Percentiles rank a stretch among this genome's conserved stretches.
phyloP scores from a whole-genome alignment of 2,329 filamentous ascomycete genomes.

The Knufia petricola region DNA sequence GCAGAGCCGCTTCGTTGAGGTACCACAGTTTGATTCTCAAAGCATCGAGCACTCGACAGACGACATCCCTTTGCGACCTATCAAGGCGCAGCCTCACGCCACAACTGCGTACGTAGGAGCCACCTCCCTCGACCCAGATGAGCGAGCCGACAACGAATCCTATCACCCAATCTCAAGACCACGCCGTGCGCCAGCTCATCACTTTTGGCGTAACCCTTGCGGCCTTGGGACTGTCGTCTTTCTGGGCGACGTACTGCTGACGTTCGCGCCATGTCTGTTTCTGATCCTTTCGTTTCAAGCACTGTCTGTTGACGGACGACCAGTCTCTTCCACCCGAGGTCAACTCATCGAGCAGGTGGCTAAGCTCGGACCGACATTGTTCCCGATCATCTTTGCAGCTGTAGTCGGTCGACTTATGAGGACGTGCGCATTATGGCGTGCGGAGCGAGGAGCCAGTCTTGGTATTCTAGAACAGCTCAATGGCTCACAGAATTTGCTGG shows the following conservation, averaged over 20 bases:
- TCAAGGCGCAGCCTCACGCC: background rate
- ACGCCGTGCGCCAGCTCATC: background rate
- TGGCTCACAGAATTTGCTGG: constrained; percentile 18
- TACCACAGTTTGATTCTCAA: background rate
- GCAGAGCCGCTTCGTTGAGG: background rate
- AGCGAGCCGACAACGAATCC: background rate
- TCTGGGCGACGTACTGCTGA: constrained; percentile 8
- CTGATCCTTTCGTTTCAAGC: constrained; percentile 9
- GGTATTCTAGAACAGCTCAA: constrained; percentile 21
- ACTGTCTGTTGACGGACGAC: constrained; percentile 4
- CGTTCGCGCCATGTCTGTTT: constrained; percentile 3
- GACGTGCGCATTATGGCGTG: constrained; percentile 15
- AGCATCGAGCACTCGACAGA: constrained; percentile 2
- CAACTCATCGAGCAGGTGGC: constrained; percentile 7
- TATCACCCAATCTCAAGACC: background rate
- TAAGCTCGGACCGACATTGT: constrained; percentile 14
- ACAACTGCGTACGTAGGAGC: background rate
- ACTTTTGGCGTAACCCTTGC: constrained; percentile 8
- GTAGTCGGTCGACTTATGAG: constrained; percentile 16
- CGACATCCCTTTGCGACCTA: background rate
- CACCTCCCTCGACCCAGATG: background rate
- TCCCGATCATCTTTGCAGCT: constrained; percentile 20
- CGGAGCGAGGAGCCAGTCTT: constrained; percentile 15
- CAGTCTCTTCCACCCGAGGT: background rate
- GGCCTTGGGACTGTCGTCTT: constrained; percentile 8